Conservation (phyloP, 2,329 filamentous ascomycete genomes). For the Bipolaris victoriae region DNA sequence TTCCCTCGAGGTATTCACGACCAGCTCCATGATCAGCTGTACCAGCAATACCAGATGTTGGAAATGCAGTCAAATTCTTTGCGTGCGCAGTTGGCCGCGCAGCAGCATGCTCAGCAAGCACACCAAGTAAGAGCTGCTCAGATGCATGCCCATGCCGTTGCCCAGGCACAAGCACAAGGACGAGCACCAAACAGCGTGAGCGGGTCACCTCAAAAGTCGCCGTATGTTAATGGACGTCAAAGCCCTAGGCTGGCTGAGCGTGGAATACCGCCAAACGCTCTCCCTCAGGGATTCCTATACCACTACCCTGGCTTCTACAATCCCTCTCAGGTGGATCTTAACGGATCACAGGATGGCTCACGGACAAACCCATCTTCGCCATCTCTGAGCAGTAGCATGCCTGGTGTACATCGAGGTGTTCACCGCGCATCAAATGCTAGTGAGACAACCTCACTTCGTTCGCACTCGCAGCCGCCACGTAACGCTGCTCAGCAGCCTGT, state of each 20-base stretch:
- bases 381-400: constrained; percentile 52
- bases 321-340: constrained; percentile 45
- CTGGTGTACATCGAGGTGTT: constrained; percentile 50
- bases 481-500: constrained; percentile 50
- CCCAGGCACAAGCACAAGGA: constrained; percentile 45
- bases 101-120: constrained; percentile 48
- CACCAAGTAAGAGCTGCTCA: constrained; percentile 47
- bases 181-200: constrained; percentile 43
- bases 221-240: constrained; percentile 39
- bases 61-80: constrained; percentile 51
- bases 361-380: constrained; percentile 58
- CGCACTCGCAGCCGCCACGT: constrained; percentile 58
- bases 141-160: constrained; percentile 47
- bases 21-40: constrained; percentile 57
- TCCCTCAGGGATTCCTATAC: constrained; percentile 53
- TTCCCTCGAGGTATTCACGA: constrained; percentile 50
- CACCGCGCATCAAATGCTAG: constrained; percentile 55
- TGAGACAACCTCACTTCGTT: constrained; percentile 52
- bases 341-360: constrained; percentile 50
- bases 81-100: constrained; percentile 45
- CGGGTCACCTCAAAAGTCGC: constrained; percentile 51
- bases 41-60: constrained; percentile 56
- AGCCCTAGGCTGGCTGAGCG: constrained; percentile 43
- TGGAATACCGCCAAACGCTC: constrained; percentile 35
- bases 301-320: constrained; percentile 55